phyloP scores from a whole-genome alignment of 495 filamentous ascomycete species.

The Aspergillus nidulans region DNA sequence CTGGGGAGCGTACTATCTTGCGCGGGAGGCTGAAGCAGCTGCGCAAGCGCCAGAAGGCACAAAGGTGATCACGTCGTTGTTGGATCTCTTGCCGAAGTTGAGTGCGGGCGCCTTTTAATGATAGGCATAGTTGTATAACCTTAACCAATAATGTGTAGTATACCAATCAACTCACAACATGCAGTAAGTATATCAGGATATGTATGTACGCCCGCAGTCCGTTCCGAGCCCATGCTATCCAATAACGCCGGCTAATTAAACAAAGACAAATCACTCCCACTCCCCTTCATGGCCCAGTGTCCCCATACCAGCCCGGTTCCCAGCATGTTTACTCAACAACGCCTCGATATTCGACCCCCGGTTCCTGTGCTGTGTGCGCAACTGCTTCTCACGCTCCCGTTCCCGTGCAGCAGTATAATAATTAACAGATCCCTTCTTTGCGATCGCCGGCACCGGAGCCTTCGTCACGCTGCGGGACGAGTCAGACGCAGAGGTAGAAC shows the following conservation, averaged over 20 bases:
- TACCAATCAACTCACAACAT: neutral
- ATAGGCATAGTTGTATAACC: constrained; percentile 3
- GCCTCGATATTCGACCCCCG: constrained; percentile 33
- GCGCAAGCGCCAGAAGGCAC: constrained; percentile 9
- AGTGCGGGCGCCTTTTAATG: neutral
- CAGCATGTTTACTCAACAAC: constrained; percentile 35
- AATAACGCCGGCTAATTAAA: neutral
- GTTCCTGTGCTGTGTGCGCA: constrained; percentile 47
- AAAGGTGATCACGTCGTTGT: constrained; percentile 25
- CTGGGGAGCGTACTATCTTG: constrained; percentile 56
- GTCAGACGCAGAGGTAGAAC: constrained; percentile 24
- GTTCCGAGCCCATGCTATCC: neutral
- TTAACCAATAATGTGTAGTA: neutral
- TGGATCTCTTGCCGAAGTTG: constrained; percentile 22
- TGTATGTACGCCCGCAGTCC: constrained; percentile 1
- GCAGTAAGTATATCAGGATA: neutral
- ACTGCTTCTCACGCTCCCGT: constrained; percentile 57
- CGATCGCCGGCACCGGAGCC: constrained; percentile 46
- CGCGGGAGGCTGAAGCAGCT: constrained; percentile 25
- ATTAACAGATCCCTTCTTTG: constrained; percentile 75
- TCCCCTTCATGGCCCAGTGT: constrained; percentile 30
- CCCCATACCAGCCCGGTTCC: constrained; percentile 23
- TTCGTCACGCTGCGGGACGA: constrained; percentile 34
- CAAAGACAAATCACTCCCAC: constrained; percentile 31
- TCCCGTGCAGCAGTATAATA: constrained; percentile 77